These are phyloP conservation scores for Panicum hallii DNA, from an alignment of 202 grass and related monocot genomes.

Conservation along the genomic window DNA sequence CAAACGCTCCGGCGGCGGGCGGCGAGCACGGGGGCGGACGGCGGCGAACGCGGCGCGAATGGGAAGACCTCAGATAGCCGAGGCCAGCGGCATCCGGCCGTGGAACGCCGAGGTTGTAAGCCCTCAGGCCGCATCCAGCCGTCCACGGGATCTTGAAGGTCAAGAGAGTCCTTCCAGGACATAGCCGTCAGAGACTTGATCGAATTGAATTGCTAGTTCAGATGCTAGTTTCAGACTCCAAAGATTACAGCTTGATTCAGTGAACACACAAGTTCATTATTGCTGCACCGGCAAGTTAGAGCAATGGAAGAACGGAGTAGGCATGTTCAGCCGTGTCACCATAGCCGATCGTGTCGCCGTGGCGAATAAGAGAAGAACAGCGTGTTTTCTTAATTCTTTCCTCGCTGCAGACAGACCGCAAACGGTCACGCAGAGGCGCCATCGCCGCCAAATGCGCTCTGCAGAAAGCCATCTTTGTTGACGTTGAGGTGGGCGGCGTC, in stretches of 20 bases:
- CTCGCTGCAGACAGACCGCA: too few species aligned
- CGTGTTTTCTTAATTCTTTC: neutral
- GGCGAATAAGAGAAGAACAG: neutral
- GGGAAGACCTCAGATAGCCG: neutral
- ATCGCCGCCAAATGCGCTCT: conserved; percentile 54
- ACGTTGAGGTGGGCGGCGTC: conserved; percentile 49
- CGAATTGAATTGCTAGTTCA: neutral
- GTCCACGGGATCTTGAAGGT: neutral
- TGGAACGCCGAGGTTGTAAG: neutral
- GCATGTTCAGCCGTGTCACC: neutral
- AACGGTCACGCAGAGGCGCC: conserved; percentile 40
- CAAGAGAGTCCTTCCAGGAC: too few species aligned
- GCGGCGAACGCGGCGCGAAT: neutral
- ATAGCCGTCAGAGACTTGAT: too few species aligned
- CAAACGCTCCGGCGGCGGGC: conserved; percentile 29
- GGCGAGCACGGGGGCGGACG: neutral
- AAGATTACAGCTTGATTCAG: too few species aligned
- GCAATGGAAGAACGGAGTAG: neutral
- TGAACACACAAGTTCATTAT: too few species aligned
- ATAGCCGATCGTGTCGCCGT: neutral
- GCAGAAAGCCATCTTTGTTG: conserved; percentile 18
- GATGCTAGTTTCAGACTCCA: too few species aligned
- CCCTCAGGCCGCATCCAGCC: neutral
- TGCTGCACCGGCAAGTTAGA: too few species aligned
- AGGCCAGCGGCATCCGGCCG: conserved; percentile 21